These are phyloP conservation scores for Tricholoma hemisulphureum DNA, from an alignment of 768 basidiomycete genomes.

Conservation along the genomic window DNA sequence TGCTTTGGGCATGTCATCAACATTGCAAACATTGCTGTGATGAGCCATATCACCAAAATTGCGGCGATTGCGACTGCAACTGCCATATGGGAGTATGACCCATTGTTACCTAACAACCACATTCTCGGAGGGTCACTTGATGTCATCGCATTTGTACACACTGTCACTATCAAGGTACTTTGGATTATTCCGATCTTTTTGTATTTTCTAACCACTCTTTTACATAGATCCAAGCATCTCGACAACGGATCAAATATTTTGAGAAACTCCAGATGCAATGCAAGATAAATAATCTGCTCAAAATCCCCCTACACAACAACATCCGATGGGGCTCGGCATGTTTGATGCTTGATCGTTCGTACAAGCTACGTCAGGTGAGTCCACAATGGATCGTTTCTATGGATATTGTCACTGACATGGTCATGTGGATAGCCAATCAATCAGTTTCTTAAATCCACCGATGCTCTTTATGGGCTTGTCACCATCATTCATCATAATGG, in stretches of 20 bases:
- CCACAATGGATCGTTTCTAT: background rate
- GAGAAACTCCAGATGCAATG: slow-evolving; percentile 17
- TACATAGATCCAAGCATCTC: slow-evolving; percentile 21
- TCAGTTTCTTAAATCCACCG: slow-evolving; percentile 15
- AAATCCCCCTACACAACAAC: slow-evolving; percentile 22
- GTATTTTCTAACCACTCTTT: too few relatives aligned
- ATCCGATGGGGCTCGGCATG: background rate
- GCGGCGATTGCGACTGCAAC: slow-evolving; percentile 21
- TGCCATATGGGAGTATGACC: slow-evolving; percentile 36
- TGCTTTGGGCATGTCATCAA: slow-evolving; percentile 27
- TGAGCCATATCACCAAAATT: slow-evolving; percentile 27
- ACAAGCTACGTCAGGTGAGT: slow-evolving; percentile 2
- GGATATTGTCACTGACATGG: background rate
- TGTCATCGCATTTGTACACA: too few relatives aligned
- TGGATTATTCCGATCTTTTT: too few relatives aligned
- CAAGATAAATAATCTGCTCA: slow-evolving; percentile 12
- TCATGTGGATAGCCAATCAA: slow-evolving; percentile 10
- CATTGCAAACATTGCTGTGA: slow-evolving; percentile 19
- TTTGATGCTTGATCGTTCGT: background rate
- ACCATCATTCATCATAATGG: slow-evolving; percentile 20
- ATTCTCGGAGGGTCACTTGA: too few relatives aligned
- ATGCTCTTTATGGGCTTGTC: slow-evolving; percentile 28
- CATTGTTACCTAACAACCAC: too few relatives aligned
- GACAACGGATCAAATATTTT: slow-evolving; percentile 23
- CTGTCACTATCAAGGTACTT: too few relatives aligned